phyloP scores from a whole-genome alignment of 2,329 filamentous ascomycete species.

The Penicillium crustosum region DNA sequence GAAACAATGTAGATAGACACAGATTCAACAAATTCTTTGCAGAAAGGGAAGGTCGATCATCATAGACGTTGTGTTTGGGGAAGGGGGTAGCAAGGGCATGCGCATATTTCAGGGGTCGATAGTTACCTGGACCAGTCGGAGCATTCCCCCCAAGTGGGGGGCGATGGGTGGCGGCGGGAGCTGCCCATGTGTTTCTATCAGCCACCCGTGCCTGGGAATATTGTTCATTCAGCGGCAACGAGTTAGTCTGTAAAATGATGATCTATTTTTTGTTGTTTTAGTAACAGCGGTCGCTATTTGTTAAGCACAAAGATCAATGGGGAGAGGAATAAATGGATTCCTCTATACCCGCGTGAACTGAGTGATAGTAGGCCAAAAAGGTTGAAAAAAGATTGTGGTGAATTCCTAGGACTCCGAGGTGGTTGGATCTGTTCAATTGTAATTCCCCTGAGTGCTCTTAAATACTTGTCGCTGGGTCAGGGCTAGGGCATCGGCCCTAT shows the following conservation, averaged over 20 bases:
- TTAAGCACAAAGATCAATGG: not conserved
- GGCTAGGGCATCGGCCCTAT: constrained; percentile 21
- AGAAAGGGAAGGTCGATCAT: constrained; percentile 22
- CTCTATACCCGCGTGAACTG: not conserved
- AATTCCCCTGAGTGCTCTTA: constrained; percentile 6
- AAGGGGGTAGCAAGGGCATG: not conserved
- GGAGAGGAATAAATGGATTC: not conserved
- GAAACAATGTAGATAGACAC: constrained; percentile 21
- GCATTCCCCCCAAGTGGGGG: not conserved
- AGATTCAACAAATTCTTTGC: constrained; percentile 17
- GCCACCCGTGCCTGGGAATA: not conserved
- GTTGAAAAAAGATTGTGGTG: not conserved
- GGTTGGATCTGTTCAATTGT: not conserved
- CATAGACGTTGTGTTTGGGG: constrained; percentile 1
- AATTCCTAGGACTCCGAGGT: not conserved
- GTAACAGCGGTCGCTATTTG: not conserved
- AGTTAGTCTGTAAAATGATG: too few species aligned
- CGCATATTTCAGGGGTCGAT: not conserved
- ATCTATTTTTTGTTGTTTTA: too few species aligned
- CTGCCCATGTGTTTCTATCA: not conserved
- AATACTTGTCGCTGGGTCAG: constrained; percentile 10
- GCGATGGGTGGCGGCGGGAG: not conserved
- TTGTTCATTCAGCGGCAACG: not conserved
- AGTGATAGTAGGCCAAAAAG: not conserved
- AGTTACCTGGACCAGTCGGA: constrained; percentile 10